phyloP scores from a whole-genome alignment of 1,139 yeast genomes.

The Spencermartinsiella ligniputridi region DNA sequence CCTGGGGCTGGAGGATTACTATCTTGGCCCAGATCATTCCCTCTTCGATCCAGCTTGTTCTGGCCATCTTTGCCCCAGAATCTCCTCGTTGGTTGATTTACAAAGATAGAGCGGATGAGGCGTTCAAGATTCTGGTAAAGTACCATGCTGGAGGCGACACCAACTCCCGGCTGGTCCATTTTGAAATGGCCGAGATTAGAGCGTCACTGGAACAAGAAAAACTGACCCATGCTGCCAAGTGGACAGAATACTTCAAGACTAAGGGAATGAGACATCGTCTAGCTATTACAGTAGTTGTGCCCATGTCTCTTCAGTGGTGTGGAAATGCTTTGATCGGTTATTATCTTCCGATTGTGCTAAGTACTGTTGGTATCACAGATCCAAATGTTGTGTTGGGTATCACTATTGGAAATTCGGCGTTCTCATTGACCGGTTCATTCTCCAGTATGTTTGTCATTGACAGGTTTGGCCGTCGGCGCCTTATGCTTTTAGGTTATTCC shows the following conservation, averaged over 20 bases:
- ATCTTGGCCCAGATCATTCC: slow-evolving; percentile 5
- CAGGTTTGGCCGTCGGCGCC: slow-evolving; percentile 26
- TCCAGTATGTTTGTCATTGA: slow-evolving; percentile 4
- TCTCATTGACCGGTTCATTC: slow-evolving; percentile 1
- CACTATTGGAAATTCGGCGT: slow-evolving; percentile 8
- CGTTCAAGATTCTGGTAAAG: slow-evolving; percentile 45
- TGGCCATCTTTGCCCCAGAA: slow-evolving; percentile 45
- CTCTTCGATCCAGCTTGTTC: neutral
- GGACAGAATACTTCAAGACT: slow-evolving; percentile 33
- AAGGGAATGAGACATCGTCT: slow-evolving; percentile 4
- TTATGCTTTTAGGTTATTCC: slow-evolving; percentile 31
- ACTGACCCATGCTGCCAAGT: slow-evolving; percentile 28
- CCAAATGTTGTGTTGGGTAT: slow-evolving; percentile 7
- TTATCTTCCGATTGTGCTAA: slow-evolving; percentile 9
- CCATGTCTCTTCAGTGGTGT: slow-evolving; percentile 5
- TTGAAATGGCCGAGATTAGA: slow-evolving; percentile 18
- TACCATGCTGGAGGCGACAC: slow-evolving; percentile 21
- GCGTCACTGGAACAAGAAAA: slow-evolving; percentile 15
- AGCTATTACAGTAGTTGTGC: slow-evolving; percentile 1
- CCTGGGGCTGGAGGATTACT: slow-evolving; percentile 41
- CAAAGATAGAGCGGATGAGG: slow-evolving; percentile 12
- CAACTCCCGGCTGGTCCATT: slow-evolving; percentile 15
- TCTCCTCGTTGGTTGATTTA: slow-evolving; percentile 41
- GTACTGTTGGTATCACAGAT: slow-evolving; percentile 12
- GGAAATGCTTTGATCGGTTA: slow-evolving; percentile 13